Conservation (phyloP, 331 rosid genomes). For the Malus hybrid region DNA sequence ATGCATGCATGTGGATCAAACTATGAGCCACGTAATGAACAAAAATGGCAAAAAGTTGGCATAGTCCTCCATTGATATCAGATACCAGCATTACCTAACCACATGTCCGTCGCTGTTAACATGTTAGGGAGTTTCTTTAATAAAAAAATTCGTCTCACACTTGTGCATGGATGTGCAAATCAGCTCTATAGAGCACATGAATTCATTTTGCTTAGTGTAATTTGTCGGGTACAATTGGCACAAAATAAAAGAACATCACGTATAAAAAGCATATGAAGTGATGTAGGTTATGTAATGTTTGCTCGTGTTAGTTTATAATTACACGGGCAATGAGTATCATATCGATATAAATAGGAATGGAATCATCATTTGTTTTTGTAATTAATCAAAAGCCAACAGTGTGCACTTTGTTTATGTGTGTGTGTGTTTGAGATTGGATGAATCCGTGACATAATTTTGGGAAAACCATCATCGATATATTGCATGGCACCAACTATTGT, state of each 20-base stretch:
- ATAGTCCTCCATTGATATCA: slow-evolving; percentile 13
- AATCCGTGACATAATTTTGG: not conserved
- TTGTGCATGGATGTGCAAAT: not conserved
- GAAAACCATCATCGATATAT: not conserved
- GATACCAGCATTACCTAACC: slow-evolving; percentile 28
- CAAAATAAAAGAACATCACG: not conserved
- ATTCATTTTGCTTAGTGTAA: slow-evolving; percentile 1
- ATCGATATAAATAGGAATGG: not conserved
- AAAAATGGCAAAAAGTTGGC: slow-evolving; percentile 21
- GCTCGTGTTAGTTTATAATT: not conserved
- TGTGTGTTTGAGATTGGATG: not conserved
- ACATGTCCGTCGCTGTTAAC: not conserved
- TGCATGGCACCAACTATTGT: not conserved
- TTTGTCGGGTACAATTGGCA: not conserved
- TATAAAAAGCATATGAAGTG: not conserved
- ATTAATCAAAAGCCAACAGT: not conserved
- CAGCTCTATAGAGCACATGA: not conserved
- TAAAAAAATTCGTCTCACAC: not conserved
- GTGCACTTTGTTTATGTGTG: not conserved
- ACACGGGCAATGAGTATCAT: not conserved
- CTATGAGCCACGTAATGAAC: not conserved
- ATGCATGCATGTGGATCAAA: slow-evolving; percentile 7
- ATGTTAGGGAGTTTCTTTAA: not conserved
- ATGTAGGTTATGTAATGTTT: not conserved
- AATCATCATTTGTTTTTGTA: not conserved